A percentile compares a stretch with the other conserved stretches of the same genome.
Evolutionary conservation across 495 filamentous ascomycete species (phyloP).

Genomic region (Penicillium simplicissimum): DNA sequence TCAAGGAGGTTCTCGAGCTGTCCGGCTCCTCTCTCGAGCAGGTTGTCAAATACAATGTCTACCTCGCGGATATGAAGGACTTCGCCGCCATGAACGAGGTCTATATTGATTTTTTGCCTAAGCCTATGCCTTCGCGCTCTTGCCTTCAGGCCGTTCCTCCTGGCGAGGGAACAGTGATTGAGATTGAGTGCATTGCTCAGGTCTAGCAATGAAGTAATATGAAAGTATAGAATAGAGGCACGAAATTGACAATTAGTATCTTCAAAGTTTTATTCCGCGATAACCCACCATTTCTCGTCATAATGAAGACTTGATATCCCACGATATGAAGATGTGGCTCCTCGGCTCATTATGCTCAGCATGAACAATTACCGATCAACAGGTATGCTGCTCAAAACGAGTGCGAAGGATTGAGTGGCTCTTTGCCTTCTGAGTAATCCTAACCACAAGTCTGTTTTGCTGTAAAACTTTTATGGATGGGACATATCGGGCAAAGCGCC

Average conservation of each 20-base stretch:
- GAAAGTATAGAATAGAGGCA: neutral
- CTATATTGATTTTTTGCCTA: slow-evolving; percentile 44
- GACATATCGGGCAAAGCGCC: too few relatives aligned
- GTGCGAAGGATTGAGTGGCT: too few relatives aligned
- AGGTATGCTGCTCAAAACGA: too few relatives aligned
- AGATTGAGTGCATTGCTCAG: slow-evolving; percentile 43
- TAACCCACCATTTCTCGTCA: neutral
- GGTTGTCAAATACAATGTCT: slow-evolving; percentile 70
- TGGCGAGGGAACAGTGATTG: slow-evolving; percentile 40
- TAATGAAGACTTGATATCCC: neutral
- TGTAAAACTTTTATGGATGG: too few relatives aligned
- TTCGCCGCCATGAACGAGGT: slow-evolving; percentile 65
- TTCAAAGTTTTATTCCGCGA: neutral
- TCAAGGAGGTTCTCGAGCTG: slow-evolving; percentile 62
- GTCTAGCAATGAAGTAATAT: slow-evolving; percentile 9
- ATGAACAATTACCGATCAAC: too few relatives aligned
- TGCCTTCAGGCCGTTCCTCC: slow-evolving; percentile 41
- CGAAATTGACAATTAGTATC: neutral
- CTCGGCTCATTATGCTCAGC: too few relatives aligned
- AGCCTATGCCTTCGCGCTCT: slow-evolving; percentile 43
- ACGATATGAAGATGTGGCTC: too few relatives aligned
- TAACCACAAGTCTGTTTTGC: too few relatives aligned
- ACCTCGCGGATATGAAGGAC: slow-evolving; percentile 67
- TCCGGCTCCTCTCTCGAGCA: slow-evolving; percentile 60
- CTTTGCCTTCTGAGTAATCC: too few relatives aligned